A percentile compares a stretch with the other conserved stretches of the same genome.
phyloP scores from a whole-genome alignment of 495 filamentous ascomycete genomes.

The Bacidia gigantensis region DNA sequence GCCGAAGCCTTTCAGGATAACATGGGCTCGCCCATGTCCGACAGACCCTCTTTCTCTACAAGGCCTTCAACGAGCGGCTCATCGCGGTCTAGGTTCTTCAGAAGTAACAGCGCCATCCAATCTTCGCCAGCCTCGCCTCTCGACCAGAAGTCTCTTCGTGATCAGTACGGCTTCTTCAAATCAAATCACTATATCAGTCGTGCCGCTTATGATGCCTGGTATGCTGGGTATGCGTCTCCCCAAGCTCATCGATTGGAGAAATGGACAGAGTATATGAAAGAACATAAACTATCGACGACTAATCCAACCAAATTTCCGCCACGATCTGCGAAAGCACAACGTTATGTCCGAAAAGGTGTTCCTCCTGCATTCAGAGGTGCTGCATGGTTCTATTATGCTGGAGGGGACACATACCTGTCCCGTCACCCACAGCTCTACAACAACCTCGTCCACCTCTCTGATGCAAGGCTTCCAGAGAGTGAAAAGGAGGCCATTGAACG shows the following conservation, averaged over 20 bases:
- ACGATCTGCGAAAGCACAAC: conserved; percentile 66
- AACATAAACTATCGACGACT: conserved; percentile 58
- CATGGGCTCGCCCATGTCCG: conserved; percentile 15
- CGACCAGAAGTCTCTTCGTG: conserved; percentile 35
- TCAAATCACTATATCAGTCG: conserved; percentile 63
- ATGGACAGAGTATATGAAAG: conserved; percentile 65
- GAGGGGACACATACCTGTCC: conserved; percentile 61
- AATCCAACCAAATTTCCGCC: conserved; percentile 65
- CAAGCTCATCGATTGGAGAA: conserved; percentile 59
- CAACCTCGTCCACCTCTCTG: conserved; percentile 47
- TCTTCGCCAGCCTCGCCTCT: conserved; percentile 21
- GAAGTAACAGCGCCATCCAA: conserved; percentile 20
- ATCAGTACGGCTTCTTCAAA: conserved; percentile 87
- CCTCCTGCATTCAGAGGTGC: conserved; percentile 83
- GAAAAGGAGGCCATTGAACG: conserved; percentile 89
- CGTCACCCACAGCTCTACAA: conserved; percentile 64
- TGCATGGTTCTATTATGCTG: conserved; percentile 97
- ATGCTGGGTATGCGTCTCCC: conserved; percentile 51
- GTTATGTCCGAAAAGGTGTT: conserved; percentile 89
- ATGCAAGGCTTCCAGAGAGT: conserved; percentile 45
- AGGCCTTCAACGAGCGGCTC: conserved; percentile 19
- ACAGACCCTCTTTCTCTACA: conserved; percentile 8
- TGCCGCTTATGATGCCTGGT: conserved; percentile 75
- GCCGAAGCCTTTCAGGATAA: conserved; percentile 15
- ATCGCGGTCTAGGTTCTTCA: conserved; percentile 17